phyloP scores from a whole-genome alignment of 352 stramenopile species.

The Phytopythium delawarense region DNA sequence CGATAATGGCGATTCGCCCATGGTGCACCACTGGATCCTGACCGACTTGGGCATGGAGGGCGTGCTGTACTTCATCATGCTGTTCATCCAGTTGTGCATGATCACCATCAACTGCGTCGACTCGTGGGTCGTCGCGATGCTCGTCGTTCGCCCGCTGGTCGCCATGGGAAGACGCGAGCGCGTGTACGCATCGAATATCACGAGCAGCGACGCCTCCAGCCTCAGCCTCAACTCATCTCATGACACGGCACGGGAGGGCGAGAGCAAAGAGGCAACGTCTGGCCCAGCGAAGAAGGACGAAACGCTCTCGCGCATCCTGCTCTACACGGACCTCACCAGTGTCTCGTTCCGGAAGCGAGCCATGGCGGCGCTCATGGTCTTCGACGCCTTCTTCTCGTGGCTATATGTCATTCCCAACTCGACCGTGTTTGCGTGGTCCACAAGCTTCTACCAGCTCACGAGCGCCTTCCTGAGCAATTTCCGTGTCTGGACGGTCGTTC shows the following conservation, averaged over 20 bases:
- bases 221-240: not conserved
- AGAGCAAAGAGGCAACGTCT: not conserved
- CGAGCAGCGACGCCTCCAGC: slow-evolving; percentile 1
- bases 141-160: slow-evolving; percentile 17
- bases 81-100: slow-evolving; percentile 15
- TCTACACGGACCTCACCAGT: slow-evolving; percentile 22
- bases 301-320: slow-evolving; percentile 16
- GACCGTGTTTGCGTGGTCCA: slow-evolving; percentile 18
- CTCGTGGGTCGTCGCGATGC: slow-evolving; percentile 12
- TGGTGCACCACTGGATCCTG: slow-evolving; percentile 8
- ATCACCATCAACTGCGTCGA: slow-evolving; percentile 19
- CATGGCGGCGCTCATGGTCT: slow-evolving; percentile 11
- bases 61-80: slow-evolving; percentile 17
- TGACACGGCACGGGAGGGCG: not conserved
- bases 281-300: slow-evolving; percentile 3
- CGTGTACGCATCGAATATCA: slow-evolving; percentile 1
- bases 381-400: slow-evolving; percentile 18
- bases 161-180: not conserved
- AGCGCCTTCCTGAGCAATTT: slow-evolving; percentile 25
- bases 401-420: slow-evolving; percentile 22
- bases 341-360: slow-evolving; percentile 17
- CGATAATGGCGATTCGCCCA: slow-evolving; percentile 5
- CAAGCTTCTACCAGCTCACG: slow-evolving; percentile 13
- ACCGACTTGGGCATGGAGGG: slow-evolving; percentile 16
- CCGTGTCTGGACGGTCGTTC: slow-evolving; percentile 17